Evolutionary conservation across 257 asterid species (phyloP).

Genomic region (Petunia secreta): DNA sequence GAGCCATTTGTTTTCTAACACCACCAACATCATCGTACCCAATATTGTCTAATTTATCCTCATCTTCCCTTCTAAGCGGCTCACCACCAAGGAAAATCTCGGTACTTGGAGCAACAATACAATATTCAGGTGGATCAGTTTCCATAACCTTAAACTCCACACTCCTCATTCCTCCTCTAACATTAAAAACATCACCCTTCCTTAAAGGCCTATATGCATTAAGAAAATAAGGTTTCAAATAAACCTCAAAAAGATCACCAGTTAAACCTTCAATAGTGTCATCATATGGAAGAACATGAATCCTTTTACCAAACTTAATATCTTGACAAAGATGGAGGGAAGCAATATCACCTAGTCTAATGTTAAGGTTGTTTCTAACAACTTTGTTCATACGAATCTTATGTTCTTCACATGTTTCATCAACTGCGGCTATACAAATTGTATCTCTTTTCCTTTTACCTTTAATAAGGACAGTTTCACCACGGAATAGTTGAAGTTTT

Average conservation of each 20-base stretch:
- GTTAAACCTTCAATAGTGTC: slow-evolving; percentile 81
- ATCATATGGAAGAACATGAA: slow-evolving; percentile 74
- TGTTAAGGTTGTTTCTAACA: slow-evolving; percentile 48
- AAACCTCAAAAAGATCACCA: slow-evolving; percentile 74
- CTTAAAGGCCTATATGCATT: slow-evolving; percentile 64
- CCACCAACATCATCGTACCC: slow-evolving; percentile 76
- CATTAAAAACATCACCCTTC: slow-evolving; percentile 60
- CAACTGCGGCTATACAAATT: slow-evolving; percentile 75
- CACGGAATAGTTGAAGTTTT: slow-evolving; percentile 57
- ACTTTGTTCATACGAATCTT: slow-evolving; percentile 56
- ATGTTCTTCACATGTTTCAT: slow-evolving; percentile 67
- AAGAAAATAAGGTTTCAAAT: slow-evolving; percentile 65
- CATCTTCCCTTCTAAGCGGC: slow-evolving; percentile 63
- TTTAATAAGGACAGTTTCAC: slow-evolving; percentile 34
- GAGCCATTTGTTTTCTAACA: slow-evolving; percentile 71
- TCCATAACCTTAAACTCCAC: slow-evolving; percentile 36
- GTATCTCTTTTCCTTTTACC: slow-evolving; percentile 85
- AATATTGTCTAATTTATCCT: slow-evolving; percentile 60
- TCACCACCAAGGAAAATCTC: slow-evolving; percentile 67
- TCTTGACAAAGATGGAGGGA: slow-evolving; percentile 88
- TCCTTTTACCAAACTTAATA: slow-evolving; percentile 79
- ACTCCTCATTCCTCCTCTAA: slow-evolving; percentile 62
- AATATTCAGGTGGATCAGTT: slow-evolving; percentile 64
- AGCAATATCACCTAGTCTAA: slow-evolving; percentile 73
- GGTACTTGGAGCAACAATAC: slow-evolving; percentile 69